These are phyloP conservation scores for Astraeus odoratus DNA, from an alignment of 768 basidiomycete genomes.

Conservation along the genomic window DNA sequence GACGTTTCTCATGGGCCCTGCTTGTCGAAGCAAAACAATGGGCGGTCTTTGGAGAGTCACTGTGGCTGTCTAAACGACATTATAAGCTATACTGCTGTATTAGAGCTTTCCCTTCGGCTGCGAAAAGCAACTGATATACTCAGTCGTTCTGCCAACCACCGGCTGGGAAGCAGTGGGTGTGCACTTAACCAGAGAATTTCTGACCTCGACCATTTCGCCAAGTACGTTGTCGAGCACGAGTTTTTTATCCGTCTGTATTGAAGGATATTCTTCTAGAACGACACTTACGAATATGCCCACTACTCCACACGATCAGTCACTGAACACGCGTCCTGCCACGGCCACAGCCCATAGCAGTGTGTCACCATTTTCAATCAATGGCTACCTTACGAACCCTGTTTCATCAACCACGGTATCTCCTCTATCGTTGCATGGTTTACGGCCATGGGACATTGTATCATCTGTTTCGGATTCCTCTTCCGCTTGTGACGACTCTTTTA, in stretches of 20 bases:
- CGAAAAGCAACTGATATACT: slow-evolving; percentile 54
- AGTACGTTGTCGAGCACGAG: slow-evolving; percentile 31
- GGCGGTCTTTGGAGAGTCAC: slow-evolving; percentile 27
- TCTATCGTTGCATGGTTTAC: slow-evolving; percentile 11
- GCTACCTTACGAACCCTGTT: slow-evolving; percentile 11
- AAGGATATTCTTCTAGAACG: slow-evolving; percentile 27
- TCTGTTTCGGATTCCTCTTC: slow-evolving; percentile 24
- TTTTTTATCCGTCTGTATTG: slow-evolving; percentile 3
- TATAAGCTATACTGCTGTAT: slow-evolving; percentile 47
- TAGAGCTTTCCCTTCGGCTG: slow-evolving; percentile 60
- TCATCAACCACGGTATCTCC: slow-evolving; percentile 16
- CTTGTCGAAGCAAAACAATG: slow-evolving; percentile 10
- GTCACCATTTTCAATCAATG: slow-evolving; percentile 9
- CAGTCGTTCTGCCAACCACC: slow-evolving; percentile 38
- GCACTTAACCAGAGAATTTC: slow-evolving; percentile 38
- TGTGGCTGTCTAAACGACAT: slow-evolving; percentile 56
- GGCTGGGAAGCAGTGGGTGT: slow-evolving; percentile 23
- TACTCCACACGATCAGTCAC: slow-evolving; percentile 20
- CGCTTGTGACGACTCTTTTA: slow-evolving; percentile 49
- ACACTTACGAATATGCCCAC: slow-evolving; percentile 32
- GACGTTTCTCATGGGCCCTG: slow-evolving; percentile 7
- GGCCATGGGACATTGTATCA: slow-evolving; percentile 14
- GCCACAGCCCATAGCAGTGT: slow-evolving; percentile 1
- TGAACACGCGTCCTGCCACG: slow-evolving; percentile 11
- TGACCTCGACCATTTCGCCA: slow-evolving; percentile 46